Base-by-base conservation (phyloP, 306 rosid genomes). In the Quercus aquifolioides region DNA sequence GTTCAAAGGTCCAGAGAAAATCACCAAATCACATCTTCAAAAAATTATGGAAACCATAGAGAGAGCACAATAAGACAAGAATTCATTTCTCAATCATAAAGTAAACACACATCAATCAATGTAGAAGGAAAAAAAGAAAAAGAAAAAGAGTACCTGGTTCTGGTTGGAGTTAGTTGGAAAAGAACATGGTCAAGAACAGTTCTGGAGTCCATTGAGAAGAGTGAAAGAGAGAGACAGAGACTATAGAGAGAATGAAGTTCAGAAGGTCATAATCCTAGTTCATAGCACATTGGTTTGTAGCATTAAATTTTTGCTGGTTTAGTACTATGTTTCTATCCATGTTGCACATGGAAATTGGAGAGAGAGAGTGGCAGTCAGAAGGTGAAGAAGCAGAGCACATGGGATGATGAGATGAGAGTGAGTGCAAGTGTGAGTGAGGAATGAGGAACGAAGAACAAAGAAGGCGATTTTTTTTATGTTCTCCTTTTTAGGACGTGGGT, bases 111-210 rank as follows among this genome's bases (percentile, higher is more conserved):
- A 65, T n/a, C 12, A 15, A n/a, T 19, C 28, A 20, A 63, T 11
- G 1, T 11, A 13, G 70, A 59, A 84, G 55, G 46, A 0, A 30
- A 46, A 76, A 58, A 75, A 80, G 52, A 6, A 33, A 33, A 23
- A 56, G 69, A 83, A 55, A 21, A 20, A 11, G n/a, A 19, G 41
- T 63, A 93, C 99, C 99, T 93, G 86, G 99, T 96, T 77, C 99
- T 72, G 69, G 99, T 96, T 70, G 99, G 99, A 58, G 99, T 96
- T 84, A 96, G 99, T 89, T 96, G 99, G 86, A 96, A 96, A 77
- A 91, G 94, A 54, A 86, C 94, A 85, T 96, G 90, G 86, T 96
- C 97, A 83, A 96, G 92, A 74, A 84, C 90, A 86, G 91, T 79
- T n/a, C 83, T 87, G 55, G 90, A 87, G 76, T 96, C 98, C 99